Percentiles rank a stretch among this genome's conserved stretches.
Evolutionary conservation across 495 filamentous ascomycete genomes (phyloP).

Genomic region (Aspergillus bridgeri): DNA sequence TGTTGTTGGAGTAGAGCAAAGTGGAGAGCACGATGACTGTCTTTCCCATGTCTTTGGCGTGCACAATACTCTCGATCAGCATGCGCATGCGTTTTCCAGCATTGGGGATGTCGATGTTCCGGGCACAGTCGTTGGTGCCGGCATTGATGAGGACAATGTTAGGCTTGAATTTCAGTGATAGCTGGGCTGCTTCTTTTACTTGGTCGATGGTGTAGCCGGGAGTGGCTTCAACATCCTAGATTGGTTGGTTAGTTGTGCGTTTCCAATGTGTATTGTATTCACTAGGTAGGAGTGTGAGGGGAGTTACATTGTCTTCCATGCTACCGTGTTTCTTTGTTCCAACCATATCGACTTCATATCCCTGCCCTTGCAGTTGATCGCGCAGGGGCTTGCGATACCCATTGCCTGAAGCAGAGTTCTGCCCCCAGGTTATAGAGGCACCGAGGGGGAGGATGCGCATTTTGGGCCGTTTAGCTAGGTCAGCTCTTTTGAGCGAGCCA

Average conservation of each 20-base stretch:
- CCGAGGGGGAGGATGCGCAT: constrained; percentile 54
- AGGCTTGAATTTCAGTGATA: constrained; percentile 32
- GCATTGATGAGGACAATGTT: constrained; percentile 48
- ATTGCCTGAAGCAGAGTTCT: constrained; percentile 45
- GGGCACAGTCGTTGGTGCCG: constrained; percentile 47
- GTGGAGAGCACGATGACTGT: constrained; percentile 48
- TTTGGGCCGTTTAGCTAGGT: background rate
- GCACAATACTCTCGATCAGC: constrained; percentile 35
- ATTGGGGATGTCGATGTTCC: constrained; percentile 26
- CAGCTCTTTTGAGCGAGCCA: background rate
- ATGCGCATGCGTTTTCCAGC: constrained; percentile 24
- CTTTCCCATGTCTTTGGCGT: constrained; percentile 22
- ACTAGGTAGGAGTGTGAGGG: background rate
- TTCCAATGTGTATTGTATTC: no score
- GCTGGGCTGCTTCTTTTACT: constrained; percentile 30
- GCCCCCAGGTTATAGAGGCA: constrained; percentile 55
- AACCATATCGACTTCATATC: constrained; percentile 35
- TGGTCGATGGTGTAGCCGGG: constrained; percentile 45
- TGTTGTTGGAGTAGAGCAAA: constrained; percentile 34
- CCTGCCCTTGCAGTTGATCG: constrained; percentile 2
- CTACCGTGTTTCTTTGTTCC: constrained; percentile 40
- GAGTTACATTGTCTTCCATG: constrained; percentile 44
- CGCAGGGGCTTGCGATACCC: constrained; percentile 48
- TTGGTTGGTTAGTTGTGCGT: background rate
- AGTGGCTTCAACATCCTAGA: constrained; percentile 46